Evolutionary conservation across 768 basidiomycete genomes (phyloP).

Genomic region (Rhizopogon salebrosus): DNA sequence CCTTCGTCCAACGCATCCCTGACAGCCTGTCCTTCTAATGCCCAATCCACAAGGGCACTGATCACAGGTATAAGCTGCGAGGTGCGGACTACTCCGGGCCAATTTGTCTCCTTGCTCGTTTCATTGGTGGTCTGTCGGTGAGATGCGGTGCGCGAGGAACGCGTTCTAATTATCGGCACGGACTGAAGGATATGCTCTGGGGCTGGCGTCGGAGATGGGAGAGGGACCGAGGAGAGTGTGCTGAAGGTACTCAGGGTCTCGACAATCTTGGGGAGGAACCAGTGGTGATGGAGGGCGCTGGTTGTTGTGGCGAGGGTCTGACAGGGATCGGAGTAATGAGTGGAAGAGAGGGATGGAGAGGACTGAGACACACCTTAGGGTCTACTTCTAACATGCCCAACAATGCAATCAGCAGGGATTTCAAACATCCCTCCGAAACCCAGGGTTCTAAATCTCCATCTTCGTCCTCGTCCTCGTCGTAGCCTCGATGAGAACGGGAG

Average conservation of each 20-base stretch:
- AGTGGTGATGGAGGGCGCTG: neutral
- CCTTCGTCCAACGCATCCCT: slow-evolving; percentile 62
- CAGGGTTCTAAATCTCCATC: slow-evolving; percentile 38
- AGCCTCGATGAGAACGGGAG: slow-evolving; percentile 24
- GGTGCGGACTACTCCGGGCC: slow-evolving; percentile 30
- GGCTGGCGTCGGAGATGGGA: slow-evolving; percentile 53
- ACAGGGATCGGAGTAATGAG: neutral
- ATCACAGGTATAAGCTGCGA: slow-evolving; percentile 68
- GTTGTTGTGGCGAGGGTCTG: neutral
- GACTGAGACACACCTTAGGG: slow-evolving; percentile 19
- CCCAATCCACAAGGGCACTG: slow-evolving; percentile 49
- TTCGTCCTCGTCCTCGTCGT: slow-evolving; percentile 38
- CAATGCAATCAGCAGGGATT: slow-evolving; percentile 57
- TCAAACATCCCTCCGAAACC: slow-evolving; percentile 64
- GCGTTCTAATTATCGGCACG: slow-evolving; percentile 37
- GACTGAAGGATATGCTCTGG: slow-evolving; percentile 14
- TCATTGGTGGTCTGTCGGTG: slow-evolving; percentile 20
- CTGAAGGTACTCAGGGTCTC: slow-evolving; percentile 6
- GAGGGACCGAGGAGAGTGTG: slow-evolving; percentile 38
- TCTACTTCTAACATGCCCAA: slow-evolving; percentile 46
- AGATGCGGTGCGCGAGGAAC: slow-evolving; percentile 33
- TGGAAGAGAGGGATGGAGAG: neutral
- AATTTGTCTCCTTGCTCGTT: neutral
- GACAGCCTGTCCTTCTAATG: slow-evolving; percentile 39
- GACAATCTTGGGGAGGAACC: neutral